phyloP scores from a whole-genome alignment of 331 rosid genomes.

The Cydonia oblonga region DNA sequence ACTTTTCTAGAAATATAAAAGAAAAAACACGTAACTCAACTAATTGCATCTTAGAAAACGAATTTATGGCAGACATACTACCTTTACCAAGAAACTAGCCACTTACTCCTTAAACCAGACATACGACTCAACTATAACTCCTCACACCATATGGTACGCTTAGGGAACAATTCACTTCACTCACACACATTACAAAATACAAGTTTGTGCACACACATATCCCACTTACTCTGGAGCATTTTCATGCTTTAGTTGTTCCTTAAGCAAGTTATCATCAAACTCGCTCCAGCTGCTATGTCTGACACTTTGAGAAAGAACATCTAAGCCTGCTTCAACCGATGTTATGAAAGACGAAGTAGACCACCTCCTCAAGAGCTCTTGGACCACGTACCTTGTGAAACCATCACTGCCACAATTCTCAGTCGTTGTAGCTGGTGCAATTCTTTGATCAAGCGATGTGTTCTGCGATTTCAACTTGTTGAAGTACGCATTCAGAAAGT shows the following conservation, averaged over 20 bases:
- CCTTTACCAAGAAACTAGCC: neutral
- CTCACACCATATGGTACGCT: neutral
- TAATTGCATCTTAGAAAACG: neutral
- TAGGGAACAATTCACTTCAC: neutral
- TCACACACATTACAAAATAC: neutral
- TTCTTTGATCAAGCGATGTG: neutral
- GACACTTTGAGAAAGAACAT: conserved; percentile 1
- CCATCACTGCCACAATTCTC: conserved; percentile 2
- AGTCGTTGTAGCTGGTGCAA: neutral
- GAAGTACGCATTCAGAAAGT: conserved; percentile 14
- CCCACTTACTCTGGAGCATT: conserved; percentile 21
- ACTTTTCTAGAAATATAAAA: neutral
- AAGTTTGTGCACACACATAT: neutral
- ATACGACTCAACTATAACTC: neutral
- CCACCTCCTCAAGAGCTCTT: conserved; percentile 21
- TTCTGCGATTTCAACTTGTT: conserved; percentile 11
- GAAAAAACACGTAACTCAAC: neutral
- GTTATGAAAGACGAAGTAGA: conserved; percentile 12
- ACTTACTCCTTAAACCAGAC: neutral
- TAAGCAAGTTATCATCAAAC: conserved; percentile 17
- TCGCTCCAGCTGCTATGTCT: conserved; percentile 1
- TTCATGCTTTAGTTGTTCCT: conserved; percentile 6
- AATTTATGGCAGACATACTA: neutral
- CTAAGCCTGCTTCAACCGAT: conserved; percentile 18
- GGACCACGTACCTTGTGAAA: conserved; percentile 15